phyloP scores from a whole-genome alignment of 2,329 filamentous ascomycete genomes.

The Pochonia chlamydosporia region DNA sequence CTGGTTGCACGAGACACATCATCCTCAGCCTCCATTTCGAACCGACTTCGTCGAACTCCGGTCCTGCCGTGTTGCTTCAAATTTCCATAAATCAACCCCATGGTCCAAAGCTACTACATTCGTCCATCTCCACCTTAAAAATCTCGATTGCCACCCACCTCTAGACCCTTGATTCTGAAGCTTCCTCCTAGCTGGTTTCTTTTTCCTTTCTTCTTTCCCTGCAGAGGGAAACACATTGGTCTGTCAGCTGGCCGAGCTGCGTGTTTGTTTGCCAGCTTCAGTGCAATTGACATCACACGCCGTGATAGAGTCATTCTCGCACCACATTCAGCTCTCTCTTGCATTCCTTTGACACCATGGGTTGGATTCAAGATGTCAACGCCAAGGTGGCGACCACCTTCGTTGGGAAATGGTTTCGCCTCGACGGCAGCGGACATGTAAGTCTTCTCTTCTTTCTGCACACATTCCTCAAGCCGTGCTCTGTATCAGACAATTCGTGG shows the following conservation, averaged over 20 bases:
- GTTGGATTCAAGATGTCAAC: constrained; percentile 47
- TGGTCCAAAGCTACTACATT: background rate
- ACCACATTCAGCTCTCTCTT: too few species aligned
- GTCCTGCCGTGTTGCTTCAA: background rate
- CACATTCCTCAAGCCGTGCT: background rate
- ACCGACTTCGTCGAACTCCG: background rate
- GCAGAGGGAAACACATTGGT: background rate
- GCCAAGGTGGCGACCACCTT: constrained; percentile 55
- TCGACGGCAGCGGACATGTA: constrained; percentile 80
- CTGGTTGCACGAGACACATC: constrained; percentile 1
- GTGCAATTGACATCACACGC: background rate
- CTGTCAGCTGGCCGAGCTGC: background rate
- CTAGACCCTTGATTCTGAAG: background rate
- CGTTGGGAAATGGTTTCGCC: constrained; percentile 68
- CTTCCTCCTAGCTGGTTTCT: too few species aligned
- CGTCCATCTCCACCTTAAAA: constrained; percentile 1
- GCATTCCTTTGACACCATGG: constrained; percentile 37
- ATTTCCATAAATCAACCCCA: background rate
- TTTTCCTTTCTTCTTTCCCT: background rate
- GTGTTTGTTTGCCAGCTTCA: background rate
- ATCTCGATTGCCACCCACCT: constrained; percentile 3
- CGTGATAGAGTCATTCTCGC: background rate
- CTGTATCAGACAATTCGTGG: background rate
- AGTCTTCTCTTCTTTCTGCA: constrained; percentile 28
- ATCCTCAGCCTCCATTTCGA: background rate